phyloP scores from a whole-genome alignment of 331 rosid genomes.

The Malus hybrid region DNA sequence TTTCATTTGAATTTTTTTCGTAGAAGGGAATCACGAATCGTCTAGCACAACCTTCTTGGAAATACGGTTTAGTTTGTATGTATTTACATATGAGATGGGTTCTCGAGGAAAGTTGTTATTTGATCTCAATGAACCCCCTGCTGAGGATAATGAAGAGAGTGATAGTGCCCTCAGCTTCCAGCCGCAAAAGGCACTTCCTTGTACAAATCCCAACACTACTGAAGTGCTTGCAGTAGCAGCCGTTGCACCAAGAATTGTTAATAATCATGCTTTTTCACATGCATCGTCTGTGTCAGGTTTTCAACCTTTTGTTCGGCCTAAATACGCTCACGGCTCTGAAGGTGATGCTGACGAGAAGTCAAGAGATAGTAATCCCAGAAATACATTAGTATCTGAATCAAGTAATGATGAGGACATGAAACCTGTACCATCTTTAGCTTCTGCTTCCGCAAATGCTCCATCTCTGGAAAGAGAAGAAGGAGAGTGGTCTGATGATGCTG shows the following conservation, averaged over 20 bases:
- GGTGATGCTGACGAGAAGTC: constrained; percentile 36
- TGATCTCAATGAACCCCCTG: constrained; percentile 98
- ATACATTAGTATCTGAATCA: constrained; percentile 23
- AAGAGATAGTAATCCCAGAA: constrained; percentile 30
- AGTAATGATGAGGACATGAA: constrained; percentile 38
- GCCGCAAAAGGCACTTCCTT: constrained; percentile 71
- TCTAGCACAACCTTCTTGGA: constrained; percentile 11
- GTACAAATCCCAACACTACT: constrained; percentile 43
- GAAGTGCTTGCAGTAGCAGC: constrained; percentile 48
- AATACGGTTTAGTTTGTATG: constrained; percentile 47
- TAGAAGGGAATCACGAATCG: constrained; percentile 25
- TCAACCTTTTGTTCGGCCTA: constrained; percentile 89
- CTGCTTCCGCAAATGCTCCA: constrained; percentile 28
- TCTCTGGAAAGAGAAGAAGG: constrained; percentile 90
- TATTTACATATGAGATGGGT: constrained; percentile 93
- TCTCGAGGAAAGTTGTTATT: constrained; percentile 83
- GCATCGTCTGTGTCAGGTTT: constrained; percentile 82
- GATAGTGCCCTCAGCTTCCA: constrained; percentile 33
- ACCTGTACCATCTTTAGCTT: constrained; percentile 29
- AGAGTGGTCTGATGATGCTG: constrained; percentile 97
- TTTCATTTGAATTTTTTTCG: constrained; percentile 30
- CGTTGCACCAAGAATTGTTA: constrained; percentile 48
- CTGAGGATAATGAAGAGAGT: constrained; percentile 71
- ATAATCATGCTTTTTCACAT: constrained; percentile 75
- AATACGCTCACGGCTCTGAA: constrained; percentile 34